Conservation (phyloP, 202 grass and related monocot species). For the Zizania palustris region DNA sequence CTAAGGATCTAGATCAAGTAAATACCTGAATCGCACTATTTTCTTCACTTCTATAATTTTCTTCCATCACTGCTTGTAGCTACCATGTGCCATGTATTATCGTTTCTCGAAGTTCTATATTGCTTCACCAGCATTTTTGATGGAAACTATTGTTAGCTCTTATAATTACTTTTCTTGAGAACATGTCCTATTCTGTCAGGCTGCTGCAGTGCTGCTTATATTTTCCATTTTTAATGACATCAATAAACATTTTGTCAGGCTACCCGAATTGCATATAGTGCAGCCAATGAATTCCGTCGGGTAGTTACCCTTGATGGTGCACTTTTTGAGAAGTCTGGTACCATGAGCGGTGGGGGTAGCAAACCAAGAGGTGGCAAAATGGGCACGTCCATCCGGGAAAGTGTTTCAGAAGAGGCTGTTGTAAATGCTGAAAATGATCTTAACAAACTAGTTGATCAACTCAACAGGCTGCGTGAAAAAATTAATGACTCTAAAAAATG, state of each 20-base stretch:
- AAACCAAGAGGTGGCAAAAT: slow-evolving; percentile 80
- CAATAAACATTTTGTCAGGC: slow-evolving; percentile 58
- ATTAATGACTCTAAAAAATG: slow-evolving; percentile 60
- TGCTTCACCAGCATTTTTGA: background rate
- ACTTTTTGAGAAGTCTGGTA: slow-evolving; percentile 88
- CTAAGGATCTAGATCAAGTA: slow-evolving; percentile 88
- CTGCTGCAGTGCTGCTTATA: background rate
- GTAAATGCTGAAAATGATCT: slow-evolving; percentile 69
- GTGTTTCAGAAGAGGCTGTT: slow-evolving; percentile 65
- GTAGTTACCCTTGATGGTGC: slow-evolving; percentile 90
- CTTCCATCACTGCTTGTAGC: slow-evolving; percentile 8
- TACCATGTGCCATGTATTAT: slow-evolving; percentile 8
- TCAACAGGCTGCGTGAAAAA: slow-evolving; percentile 59
- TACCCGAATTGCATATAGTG: slow-evolving; percentile 79
- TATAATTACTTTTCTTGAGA: slow-evolving; percentile 31
- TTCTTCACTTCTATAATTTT: slow-evolving; percentile 22
- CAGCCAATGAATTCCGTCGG: slow-evolving; percentile 70
- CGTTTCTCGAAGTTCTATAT: slow-evolving; percentile 11
- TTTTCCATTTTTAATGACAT: slow-evolving; percentile 18
- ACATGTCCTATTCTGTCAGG: slow-evolving; percentile 25
- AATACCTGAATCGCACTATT: slow-evolving; percentile 31
- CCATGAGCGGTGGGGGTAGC: slow-evolving; percentile 88
- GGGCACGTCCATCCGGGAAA: slow-evolving; percentile 75
- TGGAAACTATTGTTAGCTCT: background rate
- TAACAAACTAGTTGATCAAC: slow-evolving; percentile 62